These are phyloP conservation scores for Suhomyces kunorum DNA, from an alignment of 1,139 yeast genomes.

Conservation along the genomic window DNA sequence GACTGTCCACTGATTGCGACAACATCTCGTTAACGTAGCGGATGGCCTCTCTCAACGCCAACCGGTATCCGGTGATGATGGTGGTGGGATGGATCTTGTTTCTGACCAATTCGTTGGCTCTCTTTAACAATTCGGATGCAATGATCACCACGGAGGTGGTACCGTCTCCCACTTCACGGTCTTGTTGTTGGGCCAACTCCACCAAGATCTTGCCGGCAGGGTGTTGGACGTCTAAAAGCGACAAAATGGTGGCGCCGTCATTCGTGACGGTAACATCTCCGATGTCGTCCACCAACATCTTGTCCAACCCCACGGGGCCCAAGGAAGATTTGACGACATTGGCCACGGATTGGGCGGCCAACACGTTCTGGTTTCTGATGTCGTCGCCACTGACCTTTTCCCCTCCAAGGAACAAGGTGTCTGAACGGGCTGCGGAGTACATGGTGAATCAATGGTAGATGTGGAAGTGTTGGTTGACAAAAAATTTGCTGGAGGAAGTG, in stretches of 20 bases:
- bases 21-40: conserved; percentile 85
- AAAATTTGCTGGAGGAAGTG: conserved; percentile 10
- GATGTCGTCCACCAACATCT: conserved; percentile 98
- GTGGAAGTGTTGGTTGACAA: conserved; percentile 3
- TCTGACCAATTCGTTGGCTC: conserved; percentile 93
- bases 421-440: conserved; percentile 75
- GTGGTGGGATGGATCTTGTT: conserved; percentile 97
- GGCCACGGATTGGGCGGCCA: conserved; percentile 96
- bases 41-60: conserved; percentile 90
- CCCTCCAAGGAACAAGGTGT: conserved; percentile 91
- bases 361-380: conserved; percentile 90
- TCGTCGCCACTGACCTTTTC: conserved; percentile 96
- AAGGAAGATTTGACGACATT: conserved; percentile 95
- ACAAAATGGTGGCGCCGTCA: conserved; percentile 96
- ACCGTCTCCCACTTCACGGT: conserved; percentile 98
- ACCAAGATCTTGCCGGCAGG: conserved; percentile 98
- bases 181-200: conserved; percentile 98
- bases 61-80: conserved; percentile 91
- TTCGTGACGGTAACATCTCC: conserved; percentile 99
- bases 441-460: conserved; percentile 20
- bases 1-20: conserved; percentile 73
- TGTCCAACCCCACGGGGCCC: conserved; percentile 98
- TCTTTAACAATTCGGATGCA: conserved; percentile 86
- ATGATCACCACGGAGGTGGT: conserved; percentile 95
- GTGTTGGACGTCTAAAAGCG: conserved; percentile 92